phyloP scores from a whole-genome alignment of 495 filamentous ascomycete species.

The Diplogelasinospora grovesii region DNA sequence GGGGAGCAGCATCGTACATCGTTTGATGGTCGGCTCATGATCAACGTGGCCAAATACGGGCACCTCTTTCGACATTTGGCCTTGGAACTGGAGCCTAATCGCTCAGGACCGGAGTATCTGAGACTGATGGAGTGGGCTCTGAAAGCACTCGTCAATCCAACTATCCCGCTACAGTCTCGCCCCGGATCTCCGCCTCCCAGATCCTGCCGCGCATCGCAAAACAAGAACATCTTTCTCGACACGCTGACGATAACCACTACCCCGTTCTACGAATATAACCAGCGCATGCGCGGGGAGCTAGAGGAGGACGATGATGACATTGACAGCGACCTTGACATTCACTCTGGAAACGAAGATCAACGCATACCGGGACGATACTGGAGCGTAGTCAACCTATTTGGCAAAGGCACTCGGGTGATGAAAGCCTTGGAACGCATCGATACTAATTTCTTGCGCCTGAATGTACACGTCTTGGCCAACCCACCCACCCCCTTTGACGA shows the following conservation, averaged over 20 bases:
- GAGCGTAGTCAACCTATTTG: conserved; percentile 19
- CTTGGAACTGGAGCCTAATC: conserved; percentile 31
- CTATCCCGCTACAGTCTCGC: neutral
- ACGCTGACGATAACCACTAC: conserved; percentile 26
- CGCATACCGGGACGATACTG: conserved; percentile 11
- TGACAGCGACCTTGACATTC: no score
- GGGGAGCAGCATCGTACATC: neutral
- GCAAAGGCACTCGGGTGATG: conserved; percentile 1
- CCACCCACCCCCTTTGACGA: conserved; percentile 1
- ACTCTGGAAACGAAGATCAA: no score
- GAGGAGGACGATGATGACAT: neutral
- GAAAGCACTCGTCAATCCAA: conserved; percentile 2
- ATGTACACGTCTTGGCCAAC: conserved; percentile 21
- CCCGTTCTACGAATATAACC: conserved; percentile 1
- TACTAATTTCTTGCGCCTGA: conserved; percentile 17
- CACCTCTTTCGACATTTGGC: conserved; percentile 31
- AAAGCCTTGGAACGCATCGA: conserved; percentile 17
- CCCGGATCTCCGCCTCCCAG: neutral
- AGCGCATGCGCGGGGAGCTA: neutral
- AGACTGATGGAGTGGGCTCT: conserved; percentile 16
- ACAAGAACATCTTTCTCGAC: conserved; percentile 18
- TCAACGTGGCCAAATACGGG: conserved; percentile 30
- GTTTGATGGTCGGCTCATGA: neutral
- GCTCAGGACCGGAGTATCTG: conserved; percentile 17
- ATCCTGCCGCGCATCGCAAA: neutral